A percentile compares a stretch with the other conserved stretches of the same genome.
phyloP scores from a whole-genome alignment of 805 yeast genomes.

The Debaryomyces maramus region DNA sequence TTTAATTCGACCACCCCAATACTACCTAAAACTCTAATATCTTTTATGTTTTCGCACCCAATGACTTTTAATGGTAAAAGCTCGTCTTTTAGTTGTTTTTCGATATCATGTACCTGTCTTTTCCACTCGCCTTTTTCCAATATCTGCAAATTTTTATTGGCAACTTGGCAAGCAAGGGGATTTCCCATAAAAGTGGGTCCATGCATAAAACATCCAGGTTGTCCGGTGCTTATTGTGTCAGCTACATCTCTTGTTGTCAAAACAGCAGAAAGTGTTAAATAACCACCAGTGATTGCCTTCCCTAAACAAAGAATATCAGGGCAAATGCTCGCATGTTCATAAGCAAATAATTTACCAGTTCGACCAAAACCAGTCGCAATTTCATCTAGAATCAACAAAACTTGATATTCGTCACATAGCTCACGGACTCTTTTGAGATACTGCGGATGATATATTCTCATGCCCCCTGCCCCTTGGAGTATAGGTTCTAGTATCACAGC shows the following conservation, averaged over 20 bases:
- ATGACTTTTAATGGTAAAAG: conserved; percentile 1
- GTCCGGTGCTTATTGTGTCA: conserved; percentile 16
- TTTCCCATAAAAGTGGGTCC: conserved; percentile 7
- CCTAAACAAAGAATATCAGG: conserved; percentile 53
- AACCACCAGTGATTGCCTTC: conserved; percentile 50
- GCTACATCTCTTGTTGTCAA: conserved; percentile 34
- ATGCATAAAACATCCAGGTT: conserved; percentile 21
- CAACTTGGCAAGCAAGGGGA: conserved; percentile 8
- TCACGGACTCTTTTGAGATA: conserved; percentile 41
- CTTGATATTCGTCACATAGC: conserved; percentile 53
- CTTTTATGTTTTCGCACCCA: conserved; percentile 1
- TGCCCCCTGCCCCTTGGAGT: conserved; percentile 41
- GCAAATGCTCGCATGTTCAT: conserved; percentile 45
- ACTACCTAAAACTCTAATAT: conserved; percentile 5
- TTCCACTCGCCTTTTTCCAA: conserved; percentile 13
- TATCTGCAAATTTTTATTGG: conserved; percentile 14
- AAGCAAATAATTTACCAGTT: conserved; percentile 47
- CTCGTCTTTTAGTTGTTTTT: conserved; percentile 11
- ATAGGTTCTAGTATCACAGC: conserved; percentile 37
- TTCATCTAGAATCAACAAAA: conserved; percentile 52
- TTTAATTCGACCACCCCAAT: conserved; percentile 4
- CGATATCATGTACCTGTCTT: conserved; percentile 17
- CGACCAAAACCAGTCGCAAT: conserved; percentile 61
- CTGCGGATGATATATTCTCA: conserved; percentile 32
- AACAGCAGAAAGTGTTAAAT: conserved; percentile 48